Base-by-base conservation (phyloP, 2,329 filamentous ascomycete species). In the Aspergillus sp. region DNA sequence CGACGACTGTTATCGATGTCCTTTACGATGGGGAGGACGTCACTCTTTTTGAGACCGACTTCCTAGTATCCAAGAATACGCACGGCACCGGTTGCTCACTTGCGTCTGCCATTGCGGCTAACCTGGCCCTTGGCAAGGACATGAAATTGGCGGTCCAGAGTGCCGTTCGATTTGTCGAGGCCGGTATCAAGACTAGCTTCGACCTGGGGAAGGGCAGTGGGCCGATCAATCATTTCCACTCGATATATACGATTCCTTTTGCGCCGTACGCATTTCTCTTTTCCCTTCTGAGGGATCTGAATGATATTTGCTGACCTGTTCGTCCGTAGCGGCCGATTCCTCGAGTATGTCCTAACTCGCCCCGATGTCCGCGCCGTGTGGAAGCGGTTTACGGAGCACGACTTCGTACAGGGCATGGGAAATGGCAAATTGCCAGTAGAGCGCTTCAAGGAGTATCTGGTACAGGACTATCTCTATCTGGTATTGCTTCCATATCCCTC, bases 21-120 rank as follows among this genome's bases (percentile, higher is more conserved):
- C 79, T 96, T 4, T 83, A 84, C 41, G 88, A 89, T 6, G 79
- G 79, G 0, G 76, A 74, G 0, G 70, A 80, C n/a, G 69, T 80
- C 0, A 76, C 83, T 1, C 75, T 84, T 36, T 80, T 96, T 45
- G 81, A 91, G 69, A 88, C 84, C 36, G 78, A 79, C 4, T 96
- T 88, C 65, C 79, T 90, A 56, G 73, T 79, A 9, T 90, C 87
- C 8, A 86, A 79, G 54, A 93, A 93, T 65, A 97, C 93, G 0
- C 94, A 99, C 65, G 94, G 94, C 1, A 97, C 94, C 0, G 94
- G 94, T 3, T 99, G 94, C 67, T 95, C 91, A 9, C 80, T 97
- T 54, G 94, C 94, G 38, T 96, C 84, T 40, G 84, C 84, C 5
- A 84, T 87, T 60, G 82, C 84, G 1, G 84, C 81, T 49, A 85